These are phyloP conservation scores for Crithidia mellificae DNA, from an alignment of 208 protist genomes.

Conservation along the genomic window DNA sequence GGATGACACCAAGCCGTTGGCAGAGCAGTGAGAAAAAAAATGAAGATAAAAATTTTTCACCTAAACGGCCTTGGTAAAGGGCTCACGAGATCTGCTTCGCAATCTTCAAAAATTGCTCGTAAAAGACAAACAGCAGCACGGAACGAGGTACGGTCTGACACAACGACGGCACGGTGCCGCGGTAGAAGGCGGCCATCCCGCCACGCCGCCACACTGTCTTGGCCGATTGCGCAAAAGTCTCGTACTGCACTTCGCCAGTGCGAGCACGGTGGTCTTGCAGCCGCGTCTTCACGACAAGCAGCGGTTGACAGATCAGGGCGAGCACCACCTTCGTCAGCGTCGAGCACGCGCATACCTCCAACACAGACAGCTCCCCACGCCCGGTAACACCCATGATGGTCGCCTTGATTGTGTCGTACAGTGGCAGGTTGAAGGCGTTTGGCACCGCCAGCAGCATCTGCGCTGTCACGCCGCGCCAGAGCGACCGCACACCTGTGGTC, in stretches of 20 bases:
- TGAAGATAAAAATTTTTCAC: neutral
- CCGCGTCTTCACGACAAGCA: conserved; percentile 78
- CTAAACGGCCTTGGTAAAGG: neutral
- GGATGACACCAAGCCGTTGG: no score
- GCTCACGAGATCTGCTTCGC: conserved; percentile 4
- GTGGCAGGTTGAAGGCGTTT: conserved; percentile 79
- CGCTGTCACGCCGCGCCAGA: conserved; percentile 80
- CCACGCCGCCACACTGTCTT: conserved; percentile 40
- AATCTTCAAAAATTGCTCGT: conserved; percentile 73
- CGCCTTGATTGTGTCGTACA: conserved; percentile 81
- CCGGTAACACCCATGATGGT: conserved; percentile 17
- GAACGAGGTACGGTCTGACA: conserved; percentile 77
- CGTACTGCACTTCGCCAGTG: conserved; percentile 67
- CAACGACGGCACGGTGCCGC: conserved; percentile 65
- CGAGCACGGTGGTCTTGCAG: conserved; percentile 84
- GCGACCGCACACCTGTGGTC: conserved; percentile 53
- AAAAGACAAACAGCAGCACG: conserved; percentile 74
- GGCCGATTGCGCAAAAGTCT: conserved; percentile 57
- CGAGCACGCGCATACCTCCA: conserved; percentile 67
- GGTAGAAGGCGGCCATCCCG: conserved; percentile 66
- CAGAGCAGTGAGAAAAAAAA: no score
- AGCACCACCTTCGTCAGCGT: conserved; percentile 63
- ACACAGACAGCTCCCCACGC: conserved; percentile 36
- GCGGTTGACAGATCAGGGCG: conserved; percentile 59
- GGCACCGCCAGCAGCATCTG: conserved; percentile 82